Evolutionary conservation across 768 basidiomycete species (phyloP), one percentile per base, ranked within the genome.

Genomic region (Chalciporus pseudorubinellus): DNA sequence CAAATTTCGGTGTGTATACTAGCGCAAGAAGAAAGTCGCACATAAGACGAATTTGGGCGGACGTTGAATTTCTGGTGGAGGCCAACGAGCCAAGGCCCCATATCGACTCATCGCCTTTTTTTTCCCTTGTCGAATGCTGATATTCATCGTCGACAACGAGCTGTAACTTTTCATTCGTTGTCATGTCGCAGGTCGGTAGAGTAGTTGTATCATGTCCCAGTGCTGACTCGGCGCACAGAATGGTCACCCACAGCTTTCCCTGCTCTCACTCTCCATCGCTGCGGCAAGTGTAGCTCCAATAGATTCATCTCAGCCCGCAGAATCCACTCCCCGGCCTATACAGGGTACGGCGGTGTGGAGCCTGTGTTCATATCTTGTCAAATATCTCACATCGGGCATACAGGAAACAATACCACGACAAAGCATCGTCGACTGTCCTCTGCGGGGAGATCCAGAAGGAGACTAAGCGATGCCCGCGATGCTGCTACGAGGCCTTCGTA

Each of bases 391-490:
- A 39, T 48, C 44, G 6, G 21, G 24, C 19, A 39, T 28, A 2
- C 49, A 52, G 67, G 66, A 26, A 58, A 64, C 46, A 80, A 72
- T 60, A 74, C 53, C 22, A 53, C 46, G 47, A 60, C 47, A 51
- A 79, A 86, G 59, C 86, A 89, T 65, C 82, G 89, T 47, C 76
- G 88, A 16, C 70, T 89, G 18, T 83, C 86, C 16, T 89, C 88
- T 0, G 77, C 82, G 11, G 84, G 87, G 18, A 82, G 87, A 68
- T 75, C 80, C 21, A 81, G 82, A 63, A 77, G 89, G 59, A 74
- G 89, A 50, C 65, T 89, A 56, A 89, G 87, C 67, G 89, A 91
- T 66, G 89, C 88, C 21, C 75, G 85, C 44, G 89, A 90, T 67
- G 89, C 89, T 39, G 85, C 85, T 45, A 75, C 74, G 50, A 76